Conservation (phyloP, 495 filamentous ascomycete species). For the Hyphodiscus hymeniophilus region DNA sequence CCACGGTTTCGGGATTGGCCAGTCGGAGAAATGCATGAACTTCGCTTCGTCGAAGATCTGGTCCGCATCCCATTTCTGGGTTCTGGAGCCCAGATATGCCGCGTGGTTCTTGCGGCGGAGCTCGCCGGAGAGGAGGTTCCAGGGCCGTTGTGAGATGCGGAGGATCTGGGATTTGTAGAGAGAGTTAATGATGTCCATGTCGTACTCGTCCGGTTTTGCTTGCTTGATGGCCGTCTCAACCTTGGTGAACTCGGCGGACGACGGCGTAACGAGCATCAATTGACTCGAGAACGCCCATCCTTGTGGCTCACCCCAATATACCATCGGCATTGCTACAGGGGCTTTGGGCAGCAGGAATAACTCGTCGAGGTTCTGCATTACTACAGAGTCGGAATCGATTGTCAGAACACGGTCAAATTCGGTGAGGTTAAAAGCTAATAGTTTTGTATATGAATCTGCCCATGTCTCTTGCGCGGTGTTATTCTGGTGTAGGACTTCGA, state of each 20-base stretch:
- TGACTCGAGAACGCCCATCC: conserved; percentile 39
- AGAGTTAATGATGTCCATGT: conserved; percentile 55
- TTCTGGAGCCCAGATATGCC: conserved; percentile 40
- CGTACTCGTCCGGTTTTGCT: conserved; percentile 30
- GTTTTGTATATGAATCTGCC: conserved; percentile 46
- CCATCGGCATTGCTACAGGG: conserved; percentile 47
- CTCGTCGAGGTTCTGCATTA: conserved; percentile 52
- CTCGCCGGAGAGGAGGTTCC: conserved; percentile 53
- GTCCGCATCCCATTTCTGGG: conserved; percentile 55
- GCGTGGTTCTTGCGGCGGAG: conserved; percentile 43
- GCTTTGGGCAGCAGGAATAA: conserved; percentile 49
- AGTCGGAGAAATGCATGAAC: conserved; percentile 63
- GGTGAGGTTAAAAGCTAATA: conserved; percentile 50
- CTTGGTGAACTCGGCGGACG: conserved; percentile 33
- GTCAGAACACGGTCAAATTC: conserved; percentile 50
- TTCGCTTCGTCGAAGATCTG: conserved; percentile 47
- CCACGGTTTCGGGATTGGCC: conserved; percentile 60
- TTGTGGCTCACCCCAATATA: conserved; percentile 48
- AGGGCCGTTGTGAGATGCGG: conserved; percentile 58
- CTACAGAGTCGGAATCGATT: conserved; percentile 48
- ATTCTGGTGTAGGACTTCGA: conserved; percentile 35
- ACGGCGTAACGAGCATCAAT: conserved; percentile 51
- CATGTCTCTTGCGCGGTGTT: conserved; percentile 32
- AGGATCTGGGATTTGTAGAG: conserved; percentile 49
- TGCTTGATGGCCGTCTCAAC: conserved; percentile 33